phyloP scores from a whole-genome alignment of 1,284 basidiomycete species.

The Marasmius fiardii region DNA sequence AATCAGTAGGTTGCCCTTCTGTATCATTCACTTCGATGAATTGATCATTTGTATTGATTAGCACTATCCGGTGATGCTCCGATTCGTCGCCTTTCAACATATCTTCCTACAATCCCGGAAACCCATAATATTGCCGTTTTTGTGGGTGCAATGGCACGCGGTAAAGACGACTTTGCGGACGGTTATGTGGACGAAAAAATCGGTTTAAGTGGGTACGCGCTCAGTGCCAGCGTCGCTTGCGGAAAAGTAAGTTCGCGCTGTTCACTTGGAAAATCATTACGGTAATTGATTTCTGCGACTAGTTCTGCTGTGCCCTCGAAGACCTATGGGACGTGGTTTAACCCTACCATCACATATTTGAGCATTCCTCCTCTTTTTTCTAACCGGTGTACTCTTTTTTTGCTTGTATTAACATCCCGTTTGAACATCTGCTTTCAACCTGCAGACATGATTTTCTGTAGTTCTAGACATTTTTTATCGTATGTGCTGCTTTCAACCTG shows the following conservation, averaged over 20 bases:
- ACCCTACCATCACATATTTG: no score
- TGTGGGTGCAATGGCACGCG: slow-evolving; percentile 96
- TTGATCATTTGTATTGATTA: slow-evolving; percentile 27
- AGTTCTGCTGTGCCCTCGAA: slow-evolving; percentile 73
- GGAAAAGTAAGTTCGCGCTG: slow-evolving; percentile 69
- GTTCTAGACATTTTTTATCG: background rate
- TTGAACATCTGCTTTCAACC: background rate
- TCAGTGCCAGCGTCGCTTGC: slow-evolving; percentile 95
- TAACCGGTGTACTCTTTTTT: background rate
- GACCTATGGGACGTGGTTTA: slow-evolving; percentile 61
- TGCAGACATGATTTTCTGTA: background rate
- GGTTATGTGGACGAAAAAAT: slow-evolving; percentile 97
- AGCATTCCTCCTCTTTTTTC: background rate
- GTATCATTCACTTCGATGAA: slow-evolving; percentile 6
- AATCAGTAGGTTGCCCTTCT: slow-evolving; percentile 63
- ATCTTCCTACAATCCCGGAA: slow-evolving; percentile 79
- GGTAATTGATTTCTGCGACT: slow-evolving; percentile 7
- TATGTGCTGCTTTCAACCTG: slow-evolving; percentile 3
- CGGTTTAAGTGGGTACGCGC: slow-evolving; percentile 90
- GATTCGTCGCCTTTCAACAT: slow-evolving; percentile 79
- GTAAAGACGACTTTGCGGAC: slow-evolving; percentile 97
- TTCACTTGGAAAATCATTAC: slow-evolving; percentile 7
- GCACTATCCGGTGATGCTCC: slow-evolving; percentile 92
- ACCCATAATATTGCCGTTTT: slow-evolving; percentile 93
- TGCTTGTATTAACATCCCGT: background rate